phyloP scores from a whole-genome alignment of 805 yeast genomes.

The Starmera quercuum region DNA sequence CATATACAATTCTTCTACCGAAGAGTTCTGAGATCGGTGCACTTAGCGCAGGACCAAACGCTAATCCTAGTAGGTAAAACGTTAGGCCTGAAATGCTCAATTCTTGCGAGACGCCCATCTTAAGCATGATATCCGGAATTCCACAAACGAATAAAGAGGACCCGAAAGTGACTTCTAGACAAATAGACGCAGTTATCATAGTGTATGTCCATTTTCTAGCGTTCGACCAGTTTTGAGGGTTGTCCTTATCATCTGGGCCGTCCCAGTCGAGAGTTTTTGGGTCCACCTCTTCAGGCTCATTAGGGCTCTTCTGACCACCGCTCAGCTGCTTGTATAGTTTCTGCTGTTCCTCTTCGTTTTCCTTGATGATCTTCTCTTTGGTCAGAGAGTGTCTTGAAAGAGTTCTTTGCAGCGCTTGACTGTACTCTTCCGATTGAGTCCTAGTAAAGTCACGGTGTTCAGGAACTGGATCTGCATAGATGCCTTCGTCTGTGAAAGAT shows the following conservation, averaged over 20 bases:
- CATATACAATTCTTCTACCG: slow-evolving; percentile 59
- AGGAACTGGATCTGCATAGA: slow-evolving; percentile 15
- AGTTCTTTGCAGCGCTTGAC: slow-evolving; percentile 17
- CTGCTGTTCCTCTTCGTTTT: slow-evolving; percentile 1
- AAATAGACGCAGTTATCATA: slow-evolving; percentile 53
- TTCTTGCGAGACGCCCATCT: slow-evolving; percentile 50
- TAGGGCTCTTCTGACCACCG: slow-evolving; percentile 15
- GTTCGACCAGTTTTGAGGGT: slow-evolving; percentile 63
- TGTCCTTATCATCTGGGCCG: slow-evolving; percentile 47
- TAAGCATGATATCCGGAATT: slow-evolving; percentile 40
- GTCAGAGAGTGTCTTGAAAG: slow-evolving; percentile 16
- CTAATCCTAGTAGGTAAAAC: slow-evolving; percentile 62
- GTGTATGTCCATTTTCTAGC: slow-evolving; percentile 61
- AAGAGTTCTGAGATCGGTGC: slow-evolving; percentile 68
- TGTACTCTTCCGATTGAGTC: slow-evolving; percentile 11
- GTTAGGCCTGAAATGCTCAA: slow-evolving; percentile 63
- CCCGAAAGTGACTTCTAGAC: slow-evolving; percentile 68
- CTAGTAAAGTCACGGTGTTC: slow-evolving; percentile 2
- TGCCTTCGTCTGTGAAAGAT: slow-evolving; percentile 8
- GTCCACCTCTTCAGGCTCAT: slow-evolving; percentile 25
- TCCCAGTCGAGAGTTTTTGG: slow-evolving; percentile 50
- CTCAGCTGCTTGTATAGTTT: slow-evolving; percentile 1
- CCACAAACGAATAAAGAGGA: slow-evolving; percentile 67
- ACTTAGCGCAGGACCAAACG: slow-evolving; percentile 61
- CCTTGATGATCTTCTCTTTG: slow-evolving; percentile 3